phyloP scores from a whole-genome alignment of 495 filamentous ascomycete genomes.

The Aspergillus mulundensis region DNA sequence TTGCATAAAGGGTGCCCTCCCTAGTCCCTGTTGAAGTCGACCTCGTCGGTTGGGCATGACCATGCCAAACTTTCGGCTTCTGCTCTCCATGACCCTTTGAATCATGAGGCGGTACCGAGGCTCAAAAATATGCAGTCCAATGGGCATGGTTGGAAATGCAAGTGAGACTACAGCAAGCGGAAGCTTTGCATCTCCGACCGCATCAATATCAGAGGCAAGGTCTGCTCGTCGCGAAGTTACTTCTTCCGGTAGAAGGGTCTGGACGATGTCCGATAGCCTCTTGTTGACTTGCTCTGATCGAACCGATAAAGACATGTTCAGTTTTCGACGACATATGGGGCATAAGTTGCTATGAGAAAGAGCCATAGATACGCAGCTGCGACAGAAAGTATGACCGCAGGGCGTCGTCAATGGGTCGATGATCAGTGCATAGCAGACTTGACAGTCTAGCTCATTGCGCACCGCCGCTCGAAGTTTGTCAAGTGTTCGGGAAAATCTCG shows the following conservation, averaged over 20 bases:
- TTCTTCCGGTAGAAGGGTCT: slow-evolving; percentile 62
- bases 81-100: slow-evolving; percentile 65
- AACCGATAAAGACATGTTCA: slow-evolving; percentile 58
- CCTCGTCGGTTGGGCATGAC: slow-evolving; percentile 61
- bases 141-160: slow-evolving; percentile 76
- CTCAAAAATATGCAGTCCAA: slow-evolving; percentile 87
- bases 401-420: slow-evolving; percentile 76
- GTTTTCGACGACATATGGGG: slow-evolving; percentile 67
- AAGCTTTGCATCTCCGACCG: slow-evolving; percentile 53
- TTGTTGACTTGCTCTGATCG: slow-evolving; percentile 57
- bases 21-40: slow-evolving; percentile 55
- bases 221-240: slow-evolving; percentile 53
- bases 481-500: slow-evolving; percentile 41
- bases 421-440: slow-evolving; percentile 78
- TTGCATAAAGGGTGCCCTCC: slow-evolving; percentile 57
- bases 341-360: slow-evolving; percentile 73
- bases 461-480: slow-evolving; percentile 55
- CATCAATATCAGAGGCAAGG: slow-evolving; percentile 45
- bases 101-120: slow-evolving; percentile 88
- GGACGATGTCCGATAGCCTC: slow-evolving; percentile 55
- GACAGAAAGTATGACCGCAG: slow-evolving; percentile 89
- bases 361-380: slow-evolving; percentile 67
- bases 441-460: slow-evolving; percentile 74
- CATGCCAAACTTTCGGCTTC: slow-evolving; percentile 77
- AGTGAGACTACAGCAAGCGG: slow-evolving; percentile 80